These are phyloP conservation scores for Rhizopogon salebrosus DNA, from an alignment of 768 basidiomycete species.

Conservation along the genomic window DNA sequence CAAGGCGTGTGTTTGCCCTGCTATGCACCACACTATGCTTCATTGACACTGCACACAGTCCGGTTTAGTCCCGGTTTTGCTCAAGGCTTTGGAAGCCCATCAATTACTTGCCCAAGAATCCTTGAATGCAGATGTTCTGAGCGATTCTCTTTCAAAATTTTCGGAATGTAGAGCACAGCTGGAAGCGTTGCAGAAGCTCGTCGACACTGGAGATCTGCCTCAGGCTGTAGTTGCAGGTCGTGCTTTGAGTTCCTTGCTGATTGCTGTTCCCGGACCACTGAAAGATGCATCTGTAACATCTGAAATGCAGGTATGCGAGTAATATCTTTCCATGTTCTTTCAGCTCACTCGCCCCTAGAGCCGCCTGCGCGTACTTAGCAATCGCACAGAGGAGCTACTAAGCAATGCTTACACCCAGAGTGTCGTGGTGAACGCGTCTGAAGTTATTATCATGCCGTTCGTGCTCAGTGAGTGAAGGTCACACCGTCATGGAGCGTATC, in stretches of 20 bases:
- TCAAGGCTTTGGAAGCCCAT: slow-evolving; percentile 54
- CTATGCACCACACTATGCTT: slow-evolving; percentile 3
- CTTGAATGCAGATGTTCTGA: slow-evolving; percentile 45
- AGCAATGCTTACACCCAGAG: slow-evolving; percentile 62
- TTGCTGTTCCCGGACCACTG: slow-evolving; percentile 45
- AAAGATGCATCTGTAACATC: slow-evolving; percentile 43
- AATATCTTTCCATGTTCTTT: not conserved
- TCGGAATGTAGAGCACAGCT: slow-evolving; percentile 46
- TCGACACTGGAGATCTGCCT: slow-evolving; percentile 55
- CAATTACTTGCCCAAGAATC: slow-evolving; percentile 58
- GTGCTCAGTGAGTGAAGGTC: slow-evolving; percentile 46
- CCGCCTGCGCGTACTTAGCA: slow-evolving; percentile 47
- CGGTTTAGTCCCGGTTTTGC: slow-evolving; percentile 59
- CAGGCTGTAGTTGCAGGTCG: slow-evolving; percentile 49
- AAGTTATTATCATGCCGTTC: slow-evolving; percentile 44
- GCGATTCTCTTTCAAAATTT: slow-evolving; percentile 52
- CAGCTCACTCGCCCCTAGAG: slow-evolving; percentile 33
- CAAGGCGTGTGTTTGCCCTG: slow-evolving; percentile 39
- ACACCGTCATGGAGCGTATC: slow-evolving; percentile 3
- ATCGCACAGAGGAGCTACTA: slow-evolving; percentile 66
- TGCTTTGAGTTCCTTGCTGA: slow-evolving; percentile 40
- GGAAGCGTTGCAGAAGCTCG: slow-evolving; percentile 37
- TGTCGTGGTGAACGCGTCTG: slow-evolving; percentile 44
- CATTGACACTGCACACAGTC: slow-evolving; percentile 37
- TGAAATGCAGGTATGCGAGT: slow-evolving; percentile 51